Percentiles rank a stretch among this genome's conserved stretches.
These are phyloP conservation scores for Crithidia sp. DNA, from an alignment of 208 protist genomes.

Conservation along the genomic window DNA sequence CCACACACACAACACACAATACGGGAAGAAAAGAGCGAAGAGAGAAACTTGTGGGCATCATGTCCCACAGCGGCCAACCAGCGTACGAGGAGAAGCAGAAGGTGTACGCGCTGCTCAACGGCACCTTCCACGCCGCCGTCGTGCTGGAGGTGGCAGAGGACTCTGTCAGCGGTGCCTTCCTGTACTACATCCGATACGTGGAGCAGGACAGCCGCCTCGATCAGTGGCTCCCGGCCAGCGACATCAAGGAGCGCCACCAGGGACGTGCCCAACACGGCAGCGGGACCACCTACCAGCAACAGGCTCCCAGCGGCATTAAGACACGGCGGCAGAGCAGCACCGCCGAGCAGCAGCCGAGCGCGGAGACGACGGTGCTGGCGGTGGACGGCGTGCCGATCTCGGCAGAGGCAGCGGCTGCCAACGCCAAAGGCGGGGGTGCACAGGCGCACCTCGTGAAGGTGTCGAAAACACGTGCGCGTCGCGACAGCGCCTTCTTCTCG, in stretches of 20 bases:
- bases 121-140: slow-evolving; percentile 78
- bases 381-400: slow-evolving; percentile 1
- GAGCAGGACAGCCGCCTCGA: slow-evolving; percentile 92
- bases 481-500: slow-evolving; percentile 90
- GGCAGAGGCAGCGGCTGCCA: slow-evolving; percentile 15
- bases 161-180: slow-evolving; percentile 42
- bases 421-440: slow-evolving; percentile 57
- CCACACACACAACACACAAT: not conserved
- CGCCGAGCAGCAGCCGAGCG: slow-evolving; percentile 13
- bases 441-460: slow-evolving; percentile 63
- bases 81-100: slow-evolving; percentile 81
- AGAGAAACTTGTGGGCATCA: not conserved
- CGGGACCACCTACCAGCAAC: slow-evolving; percentile 40
- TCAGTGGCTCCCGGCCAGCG: slow-evolving; percentile 77
- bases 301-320: slow-evolving; percentile 49
- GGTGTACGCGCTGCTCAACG: slow-evolving; percentile 83
- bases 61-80: slow-evolving; percentile 21
- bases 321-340: slow-evolving; percentile 68
- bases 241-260: slow-evolving; percentile 73
- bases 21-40: not conserved
- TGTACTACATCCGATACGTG: slow-evolving; percentile 90
- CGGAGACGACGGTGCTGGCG: slow-evolving; percentile 14
- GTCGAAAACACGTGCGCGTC: slow-evolving; percentile 69
- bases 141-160: slow-evolving; percentile 77
- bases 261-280: slow-evolving; percentile 41